Base-by-base conservation (phyloP, 805 yeast species). In the Hanseniaspora hatyaiensis region DNA sequence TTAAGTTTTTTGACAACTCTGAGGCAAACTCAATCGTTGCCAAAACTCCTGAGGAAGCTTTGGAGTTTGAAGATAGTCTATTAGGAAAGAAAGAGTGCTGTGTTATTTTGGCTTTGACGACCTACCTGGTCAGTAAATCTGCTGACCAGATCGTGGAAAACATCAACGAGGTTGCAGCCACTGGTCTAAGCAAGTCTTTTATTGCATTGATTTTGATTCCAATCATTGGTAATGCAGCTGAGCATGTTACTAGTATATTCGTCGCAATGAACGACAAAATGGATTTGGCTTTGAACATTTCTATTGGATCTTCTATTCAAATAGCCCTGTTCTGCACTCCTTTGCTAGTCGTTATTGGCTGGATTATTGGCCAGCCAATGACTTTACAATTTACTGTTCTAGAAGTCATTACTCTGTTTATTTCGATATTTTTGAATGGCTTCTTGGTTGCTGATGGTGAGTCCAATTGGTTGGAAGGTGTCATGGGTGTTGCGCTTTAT, bases 171-270 rank as follows among this genome's bases (percentile, higher is more conserved):
- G 97, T 92, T 31, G 83, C 70, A 50, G 67, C 77, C 26, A 77
- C 94, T 2, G 95, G 95, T 3, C 70, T 92, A 47, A 83, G 95
- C 37, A 88, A 89, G 73, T 87, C 97, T 0, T 92, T 92, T 58
- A 86, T 92, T 58, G 97, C 97, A 62, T 71, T 92, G 55, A 81
- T 92, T 55, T 77, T 92, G 39, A 81, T 92, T 52, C 98, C 98
- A 34, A 89, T 92, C 53, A 97, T 92, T 23, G 98, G 97, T 49
- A 92, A 92, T 59, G 98, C 98, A 2, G 97, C 97, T 11, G 98
- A 92, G 65, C 98, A 92, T 64, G 97, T 86, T 45, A 92, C 98
- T 16, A 95, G 97, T 3, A 82, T 92, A 31, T 74, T 86, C 52
- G 97, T 92, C 41, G 97, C 98, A 19, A 77, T 79, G 73, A 87